Evolutionary conservation across 1,139 yeast species (phyloP).

Genomic region (Eremothecium sinecaudum): DNA sequence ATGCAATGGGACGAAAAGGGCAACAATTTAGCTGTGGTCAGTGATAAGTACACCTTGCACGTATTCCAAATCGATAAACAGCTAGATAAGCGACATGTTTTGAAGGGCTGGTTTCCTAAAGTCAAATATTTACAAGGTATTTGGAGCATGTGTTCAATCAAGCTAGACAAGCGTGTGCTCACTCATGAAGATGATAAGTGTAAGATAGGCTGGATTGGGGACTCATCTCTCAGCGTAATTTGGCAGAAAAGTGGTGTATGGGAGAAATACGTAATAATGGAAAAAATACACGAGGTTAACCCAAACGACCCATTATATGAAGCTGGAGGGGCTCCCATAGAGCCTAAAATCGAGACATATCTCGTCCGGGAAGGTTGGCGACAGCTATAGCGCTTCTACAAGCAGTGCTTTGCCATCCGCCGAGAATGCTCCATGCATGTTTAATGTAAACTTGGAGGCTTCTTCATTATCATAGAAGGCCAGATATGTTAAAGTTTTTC

Average conservation of each 20-base stretch:
- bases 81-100: slow-evolving; percentile 48
- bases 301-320: slow-evolving; percentile 15
- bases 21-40: slow-evolving; percentile 66
- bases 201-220: slow-evolving; percentile 31
- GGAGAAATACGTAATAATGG: slow-evolving; percentile 74
- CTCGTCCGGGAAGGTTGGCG: slow-evolving; percentile 74
- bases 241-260: slow-evolving; percentile 65
- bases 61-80: slow-evolving; percentile 46
- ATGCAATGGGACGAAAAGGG: slow-evolving; percentile 79
- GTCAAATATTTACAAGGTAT: slow-evolving; percentile 75
- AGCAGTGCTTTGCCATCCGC: slow-evolving; percentile 16
- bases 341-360: slow-evolving; percentile 39
- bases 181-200: slow-evolving; percentile 18
- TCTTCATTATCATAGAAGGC: slow-evolving; percentile 21
- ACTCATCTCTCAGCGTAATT: slow-evolving; percentile 60
- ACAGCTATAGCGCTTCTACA: slow-evolving; percentile 18
- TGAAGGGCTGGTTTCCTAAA: slow-evolving; percentile 51
- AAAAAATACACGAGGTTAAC: slow-evolving; percentile 30
- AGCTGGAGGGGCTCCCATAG: slow-evolving; percentile 7
- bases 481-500: slow-evolving; percentile 18
- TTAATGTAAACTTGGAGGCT: slow-evolving; percentile 20
- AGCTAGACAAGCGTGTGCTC: slow-evolving; percentile 3
- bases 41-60: slow-evolving; percentile 85
- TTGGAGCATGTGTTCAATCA: slow-evolving; percentile 72
- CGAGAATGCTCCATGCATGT: slow-evolving; percentile 25